These are phyloP conservation scores for Elymus sibiricus DNA, from an alignment of 176 grass and related monocot genomes.

Conservation along the genomic window DNA sequence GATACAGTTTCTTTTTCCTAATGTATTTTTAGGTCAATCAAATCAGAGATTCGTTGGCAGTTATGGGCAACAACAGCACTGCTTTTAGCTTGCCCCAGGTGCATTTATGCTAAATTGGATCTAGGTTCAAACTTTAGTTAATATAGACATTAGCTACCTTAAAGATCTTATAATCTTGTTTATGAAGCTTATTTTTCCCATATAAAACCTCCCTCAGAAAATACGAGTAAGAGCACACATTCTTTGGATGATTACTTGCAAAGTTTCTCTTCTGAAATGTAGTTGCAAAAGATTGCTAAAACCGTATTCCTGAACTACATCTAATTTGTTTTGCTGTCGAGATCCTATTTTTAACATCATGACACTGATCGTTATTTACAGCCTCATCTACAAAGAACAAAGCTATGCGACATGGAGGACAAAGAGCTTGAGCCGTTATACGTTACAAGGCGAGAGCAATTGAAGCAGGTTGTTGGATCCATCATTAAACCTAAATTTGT, in stretches of 20 bases:
- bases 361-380: conserved; percentile 25
- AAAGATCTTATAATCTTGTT: background rate
- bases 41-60: conserved; percentile 91
- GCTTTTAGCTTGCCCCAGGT: conserved; percentile 99
- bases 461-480: conserved; percentile 85
- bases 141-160: background rate
- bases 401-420: conserved; percentile 91
- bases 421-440: conserved; percentile 73
- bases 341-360: background rate
- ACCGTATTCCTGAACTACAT: background rate
- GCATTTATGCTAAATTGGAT: background rate
- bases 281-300: no score
- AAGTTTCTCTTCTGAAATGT: no score
- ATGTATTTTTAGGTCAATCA: conserved; percentile 69
- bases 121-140: background rate
- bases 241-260: background rate
- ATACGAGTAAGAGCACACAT: background rate
- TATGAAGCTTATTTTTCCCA: background rate
- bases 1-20: background rate
- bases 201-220: background rate
- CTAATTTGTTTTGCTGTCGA: background rate
- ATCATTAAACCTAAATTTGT: conserved; percentile 87
- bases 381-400: conserved; percentile 99
- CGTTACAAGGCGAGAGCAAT: conserved; percentile 70
- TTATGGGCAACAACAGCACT: conserved; percentile 94